phyloP scores from a whole-genome alignment of 352 stramenopile species.

The Albugo candida region DNA sequence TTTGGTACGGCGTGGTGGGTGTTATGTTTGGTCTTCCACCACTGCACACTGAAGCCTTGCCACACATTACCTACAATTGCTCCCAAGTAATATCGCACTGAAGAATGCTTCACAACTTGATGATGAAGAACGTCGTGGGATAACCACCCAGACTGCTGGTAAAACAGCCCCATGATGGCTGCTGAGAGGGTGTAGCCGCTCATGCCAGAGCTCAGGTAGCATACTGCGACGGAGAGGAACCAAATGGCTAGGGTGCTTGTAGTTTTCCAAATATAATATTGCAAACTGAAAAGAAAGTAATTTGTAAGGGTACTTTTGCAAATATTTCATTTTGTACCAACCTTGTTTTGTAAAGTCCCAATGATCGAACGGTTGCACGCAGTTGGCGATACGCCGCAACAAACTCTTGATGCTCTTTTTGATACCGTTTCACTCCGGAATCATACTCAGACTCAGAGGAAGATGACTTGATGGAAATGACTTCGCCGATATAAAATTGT shows the following conservation, averaged over 20 bases:
- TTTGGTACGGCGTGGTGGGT: constrained; percentile 97
- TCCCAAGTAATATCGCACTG: constrained; percentile 83
- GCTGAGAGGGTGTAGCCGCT: constrained; percentile 83
- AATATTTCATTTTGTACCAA: background rate
- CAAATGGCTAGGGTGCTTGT: constrained; percentile 84
- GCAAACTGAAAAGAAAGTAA: constrained; percentile 14
- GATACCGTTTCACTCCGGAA: constrained; percentile 4
- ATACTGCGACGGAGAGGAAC: constrained; percentile 67
- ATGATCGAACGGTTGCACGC: constrained; percentile 83
- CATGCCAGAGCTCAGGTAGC: constrained; percentile 63
- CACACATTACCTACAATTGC: constrained; percentile 92
- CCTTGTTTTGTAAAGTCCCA: constrained; percentile 89
- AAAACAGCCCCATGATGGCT: constrained; percentile 91
- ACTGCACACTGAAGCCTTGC: constrained; percentile 94
- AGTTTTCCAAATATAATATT: constrained; percentile 93
- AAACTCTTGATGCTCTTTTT: constrained; percentile 78
- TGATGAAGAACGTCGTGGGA: constrained; percentile 96
- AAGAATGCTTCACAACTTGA: constrained; percentile 91
- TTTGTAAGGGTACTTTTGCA: background rate
- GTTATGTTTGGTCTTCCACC: constrained; percentile 99
- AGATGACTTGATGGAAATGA: no score
- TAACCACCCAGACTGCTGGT: constrained; percentile 97
- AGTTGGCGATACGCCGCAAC: constrained; percentile 92
- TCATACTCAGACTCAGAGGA: no score
- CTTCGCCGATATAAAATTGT: constrained; percentile 93